Evolutionary conservation across 306 rosid species (phyloP).

Genomic region (Arachis hypogaea): DNA sequence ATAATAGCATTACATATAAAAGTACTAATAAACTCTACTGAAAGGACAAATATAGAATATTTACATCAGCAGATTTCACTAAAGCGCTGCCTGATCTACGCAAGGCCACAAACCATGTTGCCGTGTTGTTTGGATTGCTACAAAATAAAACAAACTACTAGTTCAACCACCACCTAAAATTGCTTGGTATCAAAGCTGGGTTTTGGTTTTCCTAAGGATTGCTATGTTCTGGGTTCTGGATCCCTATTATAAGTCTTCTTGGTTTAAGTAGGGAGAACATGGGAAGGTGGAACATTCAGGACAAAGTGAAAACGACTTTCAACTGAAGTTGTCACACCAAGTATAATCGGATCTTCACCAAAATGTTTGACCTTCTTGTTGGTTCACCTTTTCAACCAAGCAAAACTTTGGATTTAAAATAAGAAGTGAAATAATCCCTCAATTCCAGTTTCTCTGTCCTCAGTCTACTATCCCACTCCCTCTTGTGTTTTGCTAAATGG

Average conservation of each 20-base stretch:
- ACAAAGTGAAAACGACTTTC: background rate
- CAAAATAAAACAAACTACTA: no score
- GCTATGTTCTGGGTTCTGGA: background rate
- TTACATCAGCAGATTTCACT: background rate
- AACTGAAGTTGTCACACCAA: background rate
- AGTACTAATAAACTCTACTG: background rate
- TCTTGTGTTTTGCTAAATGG: no score
- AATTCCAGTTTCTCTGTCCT: background rate
- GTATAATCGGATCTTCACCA: background rate
- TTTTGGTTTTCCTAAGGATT: background rate
- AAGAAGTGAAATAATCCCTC: background rate
- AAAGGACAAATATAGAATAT: background rate
- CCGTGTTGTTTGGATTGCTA: background rate
- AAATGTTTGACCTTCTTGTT: background rate
- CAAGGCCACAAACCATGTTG: background rate
- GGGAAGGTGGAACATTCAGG: conserved; percentile 15
- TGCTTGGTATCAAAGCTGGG: background rate
- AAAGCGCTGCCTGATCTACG: background rate
- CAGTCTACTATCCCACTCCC: no score
- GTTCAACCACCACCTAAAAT: background rate
- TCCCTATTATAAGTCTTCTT: background rate
- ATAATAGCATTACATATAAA: no score
- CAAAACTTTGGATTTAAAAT: background rate
- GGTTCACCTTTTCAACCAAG: background rate
- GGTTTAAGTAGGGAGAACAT: background rate